Base-by-base conservation (phyloP, 768 basidiomycete genomes). In the Suillus occidentalis region DNA sequence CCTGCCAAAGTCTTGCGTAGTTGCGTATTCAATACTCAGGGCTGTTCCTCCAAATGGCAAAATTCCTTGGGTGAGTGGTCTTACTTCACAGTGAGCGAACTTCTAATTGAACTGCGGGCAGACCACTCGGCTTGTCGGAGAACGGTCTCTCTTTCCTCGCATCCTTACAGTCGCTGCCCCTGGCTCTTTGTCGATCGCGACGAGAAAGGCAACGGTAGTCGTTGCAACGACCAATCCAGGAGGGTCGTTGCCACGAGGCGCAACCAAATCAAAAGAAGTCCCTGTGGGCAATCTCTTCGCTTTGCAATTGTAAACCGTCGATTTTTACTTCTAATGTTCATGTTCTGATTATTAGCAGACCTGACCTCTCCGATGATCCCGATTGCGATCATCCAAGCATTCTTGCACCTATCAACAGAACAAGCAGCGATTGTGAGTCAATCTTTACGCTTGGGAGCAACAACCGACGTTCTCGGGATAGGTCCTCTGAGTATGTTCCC, bases 401-500 rank as follows among this genome's bases (percentile, higher is more conserved):
- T 36, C 75, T 83, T 66, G 81, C 81, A 9, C 75, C 84, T 28
- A 66, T 74, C 1, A 76, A 78, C 25, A 76, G 72, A 53, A 74
- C 77, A 10, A 85, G 86, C 20, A 80, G 79, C 77, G 82, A 88
- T 66, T 73, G 88, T 89, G 71, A 75, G 84, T 70, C 60, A 18
- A 58, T 20, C 12, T 49, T 31, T 39, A 42, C 40, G 9, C 57
- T 2, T 43, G 39, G n/a, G 7, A 28, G 47, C 18, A 12, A 25
- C 53, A n/a, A 13, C 60, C 43, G 59, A 55, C 16, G 62, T 47
- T 65, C 63, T 52, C 14, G 31, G 58, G 18, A 66, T 18, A 93
- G 91, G 89, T 63, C 88, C 90, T 4, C 71, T 87, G 34, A 82
- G 80, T 65, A 82, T 84, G 18, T 75, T 76, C 1, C 62, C 82